A percentile compares a stretch with the other conserved stretches of the same genome.
phyloP scores from a whole-genome alignment of 2,329 filamentous ascomycete species.

The Eutypella sp. region DNA sequence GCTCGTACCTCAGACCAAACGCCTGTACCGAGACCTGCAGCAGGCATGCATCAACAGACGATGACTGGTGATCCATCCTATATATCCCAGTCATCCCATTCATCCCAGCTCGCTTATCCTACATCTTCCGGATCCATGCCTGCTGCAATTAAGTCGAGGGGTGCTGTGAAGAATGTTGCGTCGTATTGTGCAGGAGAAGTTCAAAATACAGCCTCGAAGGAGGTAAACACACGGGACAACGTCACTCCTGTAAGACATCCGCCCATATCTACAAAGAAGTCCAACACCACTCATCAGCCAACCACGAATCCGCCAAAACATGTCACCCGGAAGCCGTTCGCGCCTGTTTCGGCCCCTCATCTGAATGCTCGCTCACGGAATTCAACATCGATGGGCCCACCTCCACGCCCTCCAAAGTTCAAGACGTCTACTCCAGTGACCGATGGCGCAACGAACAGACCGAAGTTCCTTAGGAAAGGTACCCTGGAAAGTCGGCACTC shows the following conservation, averaged over 20 bases:
- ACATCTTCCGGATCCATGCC: no score
- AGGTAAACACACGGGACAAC: constrained; percentile 6
- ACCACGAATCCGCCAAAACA: constrained; percentile 1
- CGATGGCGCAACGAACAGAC: constrained; percentile 5
- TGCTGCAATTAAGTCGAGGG: background rate
- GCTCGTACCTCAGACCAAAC: constrained; percentile 3
- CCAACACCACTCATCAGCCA: background rate
- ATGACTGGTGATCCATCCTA: no score
- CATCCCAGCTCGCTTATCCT: no score
- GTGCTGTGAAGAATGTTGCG: constrained; percentile 7
- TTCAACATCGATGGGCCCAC: constrained; percentile 20
- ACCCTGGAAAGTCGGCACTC: constrained; percentile 1
- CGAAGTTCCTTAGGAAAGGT: constrained; percentile 16
- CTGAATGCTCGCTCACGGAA: constrained; percentile 8
- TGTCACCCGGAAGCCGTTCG: constrained; percentile 1
- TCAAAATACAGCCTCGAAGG: constrained; percentile 4
- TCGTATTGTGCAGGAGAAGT: constrained; percentile 6
- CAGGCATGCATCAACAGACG: no score
- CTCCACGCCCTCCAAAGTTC: constrained; percentile 21
- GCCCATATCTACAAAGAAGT: background rate
- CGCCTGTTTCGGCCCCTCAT: constrained; percentile 4
- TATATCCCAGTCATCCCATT: no score
- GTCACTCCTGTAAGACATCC: constrained; percentile 1
- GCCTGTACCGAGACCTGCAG: constrained; percentile 1
- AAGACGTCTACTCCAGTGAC: constrained; percentile 8